phyloP scores from a whole-genome alignment of 345 rosid species.

The Eucalyptus viminalis region DNA sequence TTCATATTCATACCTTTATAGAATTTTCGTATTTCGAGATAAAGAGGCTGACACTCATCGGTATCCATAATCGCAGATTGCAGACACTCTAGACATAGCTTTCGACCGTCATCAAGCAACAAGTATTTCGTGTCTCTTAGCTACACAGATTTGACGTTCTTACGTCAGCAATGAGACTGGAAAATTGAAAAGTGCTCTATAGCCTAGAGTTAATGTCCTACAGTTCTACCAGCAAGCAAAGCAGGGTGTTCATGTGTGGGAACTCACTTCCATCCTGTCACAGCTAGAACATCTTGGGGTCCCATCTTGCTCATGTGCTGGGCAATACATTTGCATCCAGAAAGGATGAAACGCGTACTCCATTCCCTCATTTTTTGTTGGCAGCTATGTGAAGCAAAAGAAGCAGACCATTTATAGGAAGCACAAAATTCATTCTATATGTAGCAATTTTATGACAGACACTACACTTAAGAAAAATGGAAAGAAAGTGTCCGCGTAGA shows the following conservation, averaged over 20 bases:
- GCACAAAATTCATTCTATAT: background rate
- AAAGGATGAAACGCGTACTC: conserved; percentile 82
- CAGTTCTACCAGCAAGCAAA: background rate
- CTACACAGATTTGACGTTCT: background rate
- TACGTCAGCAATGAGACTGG: background rate
- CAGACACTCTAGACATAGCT: conserved; percentile 26
- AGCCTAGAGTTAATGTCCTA: background rate
- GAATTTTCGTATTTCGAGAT: conserved; percentile 21
- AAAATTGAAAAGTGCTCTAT: background rate
- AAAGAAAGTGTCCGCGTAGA: background rate
- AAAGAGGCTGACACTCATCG: conserved; percentile 32
- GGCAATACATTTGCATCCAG: conserved; percentile 93
- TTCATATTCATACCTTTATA: conserved; percentile 30
- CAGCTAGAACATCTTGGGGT: conserved; percentile 93
- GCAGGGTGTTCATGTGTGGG: background rate
- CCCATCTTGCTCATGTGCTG: conserved; percentile 77
- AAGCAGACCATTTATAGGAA: background rate
- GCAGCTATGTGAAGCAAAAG: background rate
- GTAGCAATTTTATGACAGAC: background rate
- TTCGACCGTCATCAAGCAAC: conserved; percentile 36
- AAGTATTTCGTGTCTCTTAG: conserved; percentile 10
- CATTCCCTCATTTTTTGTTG: conserved; percentile 22
- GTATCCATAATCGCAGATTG: conserved; percentile 27
- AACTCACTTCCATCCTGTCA: conserved; percentile 86
- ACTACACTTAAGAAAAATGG: background rate